These are phyloP conservation scores for Teratosphaeria epicoccoides DNA, from an alignment of 2,329 filamentous ascomycete species.

Conservation along the genomic window DNA sequence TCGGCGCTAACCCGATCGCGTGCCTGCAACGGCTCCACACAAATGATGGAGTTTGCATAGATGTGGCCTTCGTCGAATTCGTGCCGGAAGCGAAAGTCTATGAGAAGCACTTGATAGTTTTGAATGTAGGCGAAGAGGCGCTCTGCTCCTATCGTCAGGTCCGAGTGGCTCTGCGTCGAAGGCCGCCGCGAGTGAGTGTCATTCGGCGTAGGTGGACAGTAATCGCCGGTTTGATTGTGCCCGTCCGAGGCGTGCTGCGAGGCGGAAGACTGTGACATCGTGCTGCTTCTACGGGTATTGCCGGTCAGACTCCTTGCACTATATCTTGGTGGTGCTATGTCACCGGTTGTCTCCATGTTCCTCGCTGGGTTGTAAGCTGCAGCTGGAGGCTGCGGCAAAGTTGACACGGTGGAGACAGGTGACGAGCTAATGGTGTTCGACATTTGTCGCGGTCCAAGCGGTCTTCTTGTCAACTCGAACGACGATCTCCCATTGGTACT, in stretches of 20 bases:
- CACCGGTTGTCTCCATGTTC: conserved; percentile 56
- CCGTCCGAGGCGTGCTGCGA: conserved; percentile 30
- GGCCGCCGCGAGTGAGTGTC: conserved; percentile 22
- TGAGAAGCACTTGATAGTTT: conserved; percentile 59
- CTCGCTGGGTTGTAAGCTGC: conserved; percentile 70
- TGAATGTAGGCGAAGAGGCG: conserved; percentile 62
- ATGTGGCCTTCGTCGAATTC: conserved; percentile 86
- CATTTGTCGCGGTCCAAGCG: conserved; percentile 45
- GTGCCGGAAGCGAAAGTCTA: conserved; percentile 72
- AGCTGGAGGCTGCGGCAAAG: conserved; percentile 59
- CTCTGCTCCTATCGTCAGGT: conserved; percentile 54
- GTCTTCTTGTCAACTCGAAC: conserved; percentile 13
- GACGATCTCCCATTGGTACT: background rate
- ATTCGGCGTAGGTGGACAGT: conserved; percentile 28
- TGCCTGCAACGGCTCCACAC: conserved; percentile 72
- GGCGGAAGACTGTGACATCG: conserved; percentile 20
- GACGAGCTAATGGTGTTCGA: conserved; percentile 28
- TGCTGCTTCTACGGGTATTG: conserved; percentile 42
- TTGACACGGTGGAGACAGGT: conserved; percentile 39
- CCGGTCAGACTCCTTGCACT: conserved; percentile 51
- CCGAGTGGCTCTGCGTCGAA: conserved; percentile 44
- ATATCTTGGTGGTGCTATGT: conserved; percentile 54
- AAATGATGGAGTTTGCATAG: conserved; percentile 71
- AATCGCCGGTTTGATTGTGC: conserved; percentile 26
- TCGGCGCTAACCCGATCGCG: conserved; percentile 57